Evolutionary conservation across 768 basidiomycete genomes (phyloP).

Genomic region (Collybiopsis luxurians): DNA sequence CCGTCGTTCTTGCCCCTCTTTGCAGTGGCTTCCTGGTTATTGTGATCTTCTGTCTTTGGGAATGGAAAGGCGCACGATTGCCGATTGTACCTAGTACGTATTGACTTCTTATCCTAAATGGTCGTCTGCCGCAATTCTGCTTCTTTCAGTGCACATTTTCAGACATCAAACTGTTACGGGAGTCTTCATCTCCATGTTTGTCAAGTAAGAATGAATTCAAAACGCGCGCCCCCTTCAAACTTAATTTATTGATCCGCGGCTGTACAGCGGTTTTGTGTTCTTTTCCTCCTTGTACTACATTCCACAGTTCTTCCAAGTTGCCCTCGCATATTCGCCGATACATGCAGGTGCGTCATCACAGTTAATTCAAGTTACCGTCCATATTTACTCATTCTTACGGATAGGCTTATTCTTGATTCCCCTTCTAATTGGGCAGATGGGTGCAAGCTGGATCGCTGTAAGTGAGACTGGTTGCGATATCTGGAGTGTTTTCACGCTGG

Average conservation of each 20-base stretch:
- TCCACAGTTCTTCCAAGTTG: conserved; percentile 76
- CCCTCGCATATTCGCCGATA: conserved; percentile 63
- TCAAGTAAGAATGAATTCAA: conserved; percentile 43
- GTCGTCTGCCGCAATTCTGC: no score
- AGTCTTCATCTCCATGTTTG: conserved; percentile 67
- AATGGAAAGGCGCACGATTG: conserved; percentile 66
- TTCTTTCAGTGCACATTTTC: conserved; percentile 76
- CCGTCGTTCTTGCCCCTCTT: conserved; percentile 59
- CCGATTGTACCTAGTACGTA: conserved; percentile 71
- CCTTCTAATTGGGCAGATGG: conserved; percentile 61
- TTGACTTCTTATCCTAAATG: background rate
- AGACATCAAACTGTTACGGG: conserved; percentile 62
- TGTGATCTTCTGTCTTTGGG: conserved; percentile 63
- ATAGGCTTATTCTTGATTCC: conserved; percentile 68
- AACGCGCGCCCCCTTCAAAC: background rate
- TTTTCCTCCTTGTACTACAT: conserved; percentile 69
- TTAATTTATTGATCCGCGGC: conserved; percentile 1
- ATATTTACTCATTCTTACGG: background rate
- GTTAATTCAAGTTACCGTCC: no score
- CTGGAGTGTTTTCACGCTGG: background rate
- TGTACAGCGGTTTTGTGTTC: conserved; percentile 53
- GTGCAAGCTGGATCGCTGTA: conserved; percentile 53
- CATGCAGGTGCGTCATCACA: conserved; percentile 30
- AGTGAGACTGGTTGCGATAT: conserved; percentile 14
- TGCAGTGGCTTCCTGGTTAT: conserved; percentile 53